Evolutionary conservation across 768 basidiomycete genomes (phyloP), one percentile per base, ranked within the genome.

Genomic region (Kwoniella shandongensis): DNA sequence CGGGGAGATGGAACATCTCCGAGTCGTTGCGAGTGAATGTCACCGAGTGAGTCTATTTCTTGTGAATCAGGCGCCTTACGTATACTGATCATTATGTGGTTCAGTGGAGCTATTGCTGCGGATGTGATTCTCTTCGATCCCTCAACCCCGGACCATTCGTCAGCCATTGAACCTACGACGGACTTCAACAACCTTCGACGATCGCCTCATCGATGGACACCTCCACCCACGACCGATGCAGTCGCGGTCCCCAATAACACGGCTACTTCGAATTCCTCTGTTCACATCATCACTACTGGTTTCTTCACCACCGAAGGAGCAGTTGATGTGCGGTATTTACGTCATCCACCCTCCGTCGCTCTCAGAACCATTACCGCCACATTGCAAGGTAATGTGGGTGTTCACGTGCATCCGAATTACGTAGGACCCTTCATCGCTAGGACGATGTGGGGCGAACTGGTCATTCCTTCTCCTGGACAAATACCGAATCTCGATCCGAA

Each of bases 1-100:
- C 46, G 35, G 75, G 75, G 1, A 59, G 36, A 18, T 75, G 61
- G 45, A 76, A 76, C 47, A 58, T 74, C 10, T 66, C 68, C 4
- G 53, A 69, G 23, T 52, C 53, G n/a, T 39, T 76, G 44, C 60
- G 46, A 26, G 45, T 74, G 44, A 76, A 72, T 51, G 62, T 61
- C 6, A 69, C 71, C 4, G 65, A 69, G 73, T 75, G 54, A 59
- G 73, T 71, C 15, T 18, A 26, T 59, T 51, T 23, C 22, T n/a
- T n/a, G n/a, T n/a, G n/a, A n/a, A n/a, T n/a, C n/a, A n/a, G n/a
- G n/a, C n/a, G n/a, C n/a, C n/a, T 12, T 8, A 22, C 8, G 45
- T 47, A 11, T 10, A 20, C 40, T 57, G 3, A 40, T 36, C 17
- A 15, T 15, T 1, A 45, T 32, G 15, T n/a, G n/a, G n/a, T n/a